Evolutionary conservation across 805 yeast species (phyloP).

Genomic region (Yamadazyma tumulicola): DNA sequence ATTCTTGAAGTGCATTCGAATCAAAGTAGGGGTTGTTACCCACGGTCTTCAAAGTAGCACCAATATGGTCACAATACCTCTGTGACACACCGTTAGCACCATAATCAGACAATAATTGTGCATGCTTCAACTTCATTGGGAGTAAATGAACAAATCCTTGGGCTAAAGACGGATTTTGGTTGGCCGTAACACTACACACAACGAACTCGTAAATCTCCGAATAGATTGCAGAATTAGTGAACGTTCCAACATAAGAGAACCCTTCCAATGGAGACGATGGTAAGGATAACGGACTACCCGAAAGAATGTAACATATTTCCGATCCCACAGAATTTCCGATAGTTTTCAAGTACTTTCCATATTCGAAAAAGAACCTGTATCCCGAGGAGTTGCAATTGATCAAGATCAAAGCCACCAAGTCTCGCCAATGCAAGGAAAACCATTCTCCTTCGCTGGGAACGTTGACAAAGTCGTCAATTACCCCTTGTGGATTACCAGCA

Average conservation of each 20-base stretch:
- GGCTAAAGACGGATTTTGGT: conserved; percentile 26
- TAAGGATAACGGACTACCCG: conserved; percentile 35
- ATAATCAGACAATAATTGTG: conserved; percentile 63
- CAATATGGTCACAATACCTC: conserved; percentile 54
- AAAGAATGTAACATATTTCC: conserved; percentile 44
- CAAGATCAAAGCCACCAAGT: conserved; percentile 33
- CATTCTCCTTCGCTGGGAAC: conserved; percentile 43
- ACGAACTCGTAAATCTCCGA: conserved; percentile 70
- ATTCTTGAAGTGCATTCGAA: conserved; percentile 22
- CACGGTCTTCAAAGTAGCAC: conserved; percentile 19
- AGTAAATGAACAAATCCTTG: conserved; percentile 52
- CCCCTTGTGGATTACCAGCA: conserved; percentile 55
- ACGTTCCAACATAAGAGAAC: conserved; percentile 25
- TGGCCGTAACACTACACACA: conserved; percentile 15
- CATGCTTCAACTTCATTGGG: conserved; percentile 62
- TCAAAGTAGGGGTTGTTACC: conserved; percentile 27
- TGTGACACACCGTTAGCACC: conserved; percentile 60
- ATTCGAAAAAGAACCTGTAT: conserved; percentile 45
- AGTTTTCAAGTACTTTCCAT: conserved; percentile 44
- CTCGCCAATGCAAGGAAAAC: conserved; percentile 52
- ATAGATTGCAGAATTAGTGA: conserved; percentile 36
- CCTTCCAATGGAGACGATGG: conserved; percentile 12
- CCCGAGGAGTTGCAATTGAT: conserved; percentile 31
- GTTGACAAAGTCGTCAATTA: conserved; percentile 46
- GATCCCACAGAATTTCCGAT: conserved; percentile 32